Evolutionary conservation across 352 stramenopile species (phyloP).

Genomic region (Phytophthora palmivora): DNA sequence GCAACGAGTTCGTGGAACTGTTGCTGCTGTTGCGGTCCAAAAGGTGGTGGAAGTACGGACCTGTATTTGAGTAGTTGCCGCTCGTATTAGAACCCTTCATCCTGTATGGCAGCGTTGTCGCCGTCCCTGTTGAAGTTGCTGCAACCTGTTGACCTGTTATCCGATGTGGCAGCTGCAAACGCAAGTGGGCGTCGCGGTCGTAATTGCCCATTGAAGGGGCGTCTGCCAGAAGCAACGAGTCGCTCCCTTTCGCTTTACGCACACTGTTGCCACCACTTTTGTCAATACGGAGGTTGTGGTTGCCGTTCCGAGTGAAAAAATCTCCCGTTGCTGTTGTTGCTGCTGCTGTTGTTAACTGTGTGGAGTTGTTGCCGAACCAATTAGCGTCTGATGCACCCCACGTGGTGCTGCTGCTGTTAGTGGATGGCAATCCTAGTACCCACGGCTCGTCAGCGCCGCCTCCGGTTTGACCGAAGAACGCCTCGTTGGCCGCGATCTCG

Average conservation of each 20-base stretch:
- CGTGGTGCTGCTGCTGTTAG: slow-evolving; percentile 22
- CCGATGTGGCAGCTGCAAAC: slow-evolving; percentile 51
- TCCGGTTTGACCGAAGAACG: slow-evolving; percentile 46
- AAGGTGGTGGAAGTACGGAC: slow-evolving; percentile 42
- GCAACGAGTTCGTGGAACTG: slow-evolving; percentile 32
- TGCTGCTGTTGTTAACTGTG: slow-evolving; percentile 12
- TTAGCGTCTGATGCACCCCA: slow-evolving; percentile 25
- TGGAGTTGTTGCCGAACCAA: slow-evolving; percentile 8
- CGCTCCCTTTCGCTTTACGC: slow-evolving; percentile 21
- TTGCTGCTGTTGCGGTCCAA: slow-evolving; percentile 36
- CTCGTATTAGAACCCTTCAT: slow-evolving; percentile 21
- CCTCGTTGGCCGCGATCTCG: slow-evolving; percentile 46
- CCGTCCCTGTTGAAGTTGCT: slow-evolving; percentile 12
- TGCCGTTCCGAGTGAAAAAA: slow-evolving; percentile 21
- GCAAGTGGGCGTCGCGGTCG: slow-evolving; percentile 57
- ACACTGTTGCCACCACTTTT: slow-evolving; percentile 23
- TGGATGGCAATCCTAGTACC: slow-evolving; percentile 25
- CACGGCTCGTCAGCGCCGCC: slow-evolving; percentile 44
- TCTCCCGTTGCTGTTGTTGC: slow-evolving; percentile 11
- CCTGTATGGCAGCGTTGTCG: slow-evolving; percentile 31
- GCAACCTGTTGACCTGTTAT: slow-evolving; percentile 21
- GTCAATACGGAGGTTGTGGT: slow-evolving; percentile 18
- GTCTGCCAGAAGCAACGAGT: slow-evolving; percentile 14
- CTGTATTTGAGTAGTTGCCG: slow-evolving; percentile 9
- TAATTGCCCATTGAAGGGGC: slow-evolving; percentile 58